Conservation (phyloP, 2,329 filamentous ascomycete species). For the Penicillium brevicompactum region DNA sequence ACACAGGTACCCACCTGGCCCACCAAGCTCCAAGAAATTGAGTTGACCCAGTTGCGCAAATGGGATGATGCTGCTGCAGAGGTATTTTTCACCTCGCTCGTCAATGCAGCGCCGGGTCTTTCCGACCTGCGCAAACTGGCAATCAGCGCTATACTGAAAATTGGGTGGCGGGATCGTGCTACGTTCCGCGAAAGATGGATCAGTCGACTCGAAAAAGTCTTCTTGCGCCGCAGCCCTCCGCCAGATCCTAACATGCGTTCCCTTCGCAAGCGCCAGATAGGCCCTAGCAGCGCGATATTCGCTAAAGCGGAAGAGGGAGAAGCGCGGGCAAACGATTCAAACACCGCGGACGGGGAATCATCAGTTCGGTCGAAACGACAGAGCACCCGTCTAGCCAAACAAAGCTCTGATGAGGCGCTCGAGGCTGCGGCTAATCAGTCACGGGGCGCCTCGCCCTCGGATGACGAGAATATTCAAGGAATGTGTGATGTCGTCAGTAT, state of each 20-base stretch:
- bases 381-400: slow-evolving; percentile 40
- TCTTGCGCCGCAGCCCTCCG: slow-evolving; percentile 38
- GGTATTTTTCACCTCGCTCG: slow-evolving; percentile 76
- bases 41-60: slow-evolving; percentile 75
- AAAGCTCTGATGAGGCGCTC: slow-evolving; percentile 29
- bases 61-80: slow-evolving; percentile 71
- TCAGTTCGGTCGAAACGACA: slow-evolving; percentile 39
- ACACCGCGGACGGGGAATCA: slow-evolving; percentile 13
- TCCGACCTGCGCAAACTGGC: slow-evolving; percentile 68
- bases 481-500: slow-evolving; percentile 62
- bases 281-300: slow-evolving; percentile 3
- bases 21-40: slow-evolving; percentile 66
- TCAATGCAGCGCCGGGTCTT: slow-evolving; percentile 69
- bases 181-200: slow-evolving; percentile 79
- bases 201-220: slow-evolving; percentile 62
- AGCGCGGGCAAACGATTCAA: slow-evolving; percentile 3
- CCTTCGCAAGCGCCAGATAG: slow-evolving; percentile 19
- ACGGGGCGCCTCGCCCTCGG: neutral
- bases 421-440: slow-evolving; percentile 15
- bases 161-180: slow-evolving; percentile 77
- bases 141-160: slow-evolving; percentile 77
- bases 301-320: neutral
- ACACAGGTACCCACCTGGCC: slow-evolving; percentile 78
- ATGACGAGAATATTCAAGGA: slow-evolving; percentile 49
- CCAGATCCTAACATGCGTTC: slow-evolving; percentile 34